A percentile compares a stretch with the other conserved stretches of the same genome.
Conservation (phyloP, 2,329 filamentous ascomycete species). For the Fusarium penzigii region DNA sequence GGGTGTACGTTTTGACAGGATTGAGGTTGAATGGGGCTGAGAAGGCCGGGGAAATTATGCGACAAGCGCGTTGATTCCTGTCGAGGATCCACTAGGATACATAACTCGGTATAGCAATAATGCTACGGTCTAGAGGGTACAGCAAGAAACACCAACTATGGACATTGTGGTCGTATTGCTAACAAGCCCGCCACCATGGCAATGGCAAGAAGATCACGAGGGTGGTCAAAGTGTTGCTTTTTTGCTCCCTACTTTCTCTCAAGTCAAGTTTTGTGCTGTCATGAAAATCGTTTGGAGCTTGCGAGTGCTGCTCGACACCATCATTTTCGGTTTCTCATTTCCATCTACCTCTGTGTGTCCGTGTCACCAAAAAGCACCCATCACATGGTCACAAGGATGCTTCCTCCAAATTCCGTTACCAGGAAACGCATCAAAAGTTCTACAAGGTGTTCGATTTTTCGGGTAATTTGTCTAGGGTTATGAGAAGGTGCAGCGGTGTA, state of each 20-base stretch:
- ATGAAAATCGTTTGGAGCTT: background rate
- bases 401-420: background rate
- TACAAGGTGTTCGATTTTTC: no score
- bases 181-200: background rate
- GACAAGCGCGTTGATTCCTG: background rate
- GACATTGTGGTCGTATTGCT: background rate
- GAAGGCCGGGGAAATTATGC: background rate
- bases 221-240: background rate
- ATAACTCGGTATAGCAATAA: background rate
- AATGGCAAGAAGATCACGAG: background rate
- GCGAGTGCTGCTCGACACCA: background rate
- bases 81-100: background rate
- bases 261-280: background rate
- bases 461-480: background rate
- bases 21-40: background rate
- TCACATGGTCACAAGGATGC: background rate
- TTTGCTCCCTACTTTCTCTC: background rate
- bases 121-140: background rate
- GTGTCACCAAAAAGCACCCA: background rate
- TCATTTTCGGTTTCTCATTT: background rate
- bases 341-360: background rate
- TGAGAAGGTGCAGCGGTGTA: background rate
- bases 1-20: background rate
- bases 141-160: no score
- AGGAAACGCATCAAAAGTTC: no score